These are phyloP conservation scores for Zymoseptoria ardabiliae DNA, from an alignment of 2,329 filamentous ascomycete genomes.

Conservation along the genomic window DNA sequence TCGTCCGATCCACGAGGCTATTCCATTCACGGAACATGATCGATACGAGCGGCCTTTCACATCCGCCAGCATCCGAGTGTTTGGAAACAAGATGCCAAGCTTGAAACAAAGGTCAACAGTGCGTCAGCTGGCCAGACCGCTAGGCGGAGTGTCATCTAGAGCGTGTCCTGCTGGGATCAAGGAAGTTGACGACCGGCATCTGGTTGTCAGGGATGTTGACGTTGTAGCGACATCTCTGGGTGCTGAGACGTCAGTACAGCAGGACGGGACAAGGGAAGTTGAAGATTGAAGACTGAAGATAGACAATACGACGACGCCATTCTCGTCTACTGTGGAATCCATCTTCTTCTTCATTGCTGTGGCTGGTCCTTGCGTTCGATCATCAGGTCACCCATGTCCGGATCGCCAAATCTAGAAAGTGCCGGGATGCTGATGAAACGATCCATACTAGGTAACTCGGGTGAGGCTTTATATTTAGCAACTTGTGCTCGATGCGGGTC, in stretches of 20 bases:
- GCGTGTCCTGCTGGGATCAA: background rate
- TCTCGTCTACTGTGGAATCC: background rate
- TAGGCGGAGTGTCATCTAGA: background rate
- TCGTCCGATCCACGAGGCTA: no score
- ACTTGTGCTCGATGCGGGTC: background rate
- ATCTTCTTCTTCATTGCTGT: background rate
- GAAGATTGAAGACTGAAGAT: background rate
- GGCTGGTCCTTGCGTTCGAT: background rate
- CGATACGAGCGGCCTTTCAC: background rate
- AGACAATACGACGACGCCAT: background rate
- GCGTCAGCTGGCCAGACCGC: background rate
- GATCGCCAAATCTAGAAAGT: background rate
- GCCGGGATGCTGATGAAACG: background rate
- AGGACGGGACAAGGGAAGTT: background rate
- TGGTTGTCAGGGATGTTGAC: background rate
- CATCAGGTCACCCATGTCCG: background rate
- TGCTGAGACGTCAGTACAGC: background rate
- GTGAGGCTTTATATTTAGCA: background rate
- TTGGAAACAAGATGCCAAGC: background rate
- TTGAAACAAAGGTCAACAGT: background rate
- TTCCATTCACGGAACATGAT: no score
- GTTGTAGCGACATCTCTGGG: background rate
- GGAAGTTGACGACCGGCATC: background rate
- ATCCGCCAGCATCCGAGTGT: background rate
- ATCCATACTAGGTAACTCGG: no score